Percentiles rank a stretch among this genome's conserved stretches.
Conservation (phyloP, 1,284 basidiomycete genomes). For the Cryptococcus floricola region DNA sequence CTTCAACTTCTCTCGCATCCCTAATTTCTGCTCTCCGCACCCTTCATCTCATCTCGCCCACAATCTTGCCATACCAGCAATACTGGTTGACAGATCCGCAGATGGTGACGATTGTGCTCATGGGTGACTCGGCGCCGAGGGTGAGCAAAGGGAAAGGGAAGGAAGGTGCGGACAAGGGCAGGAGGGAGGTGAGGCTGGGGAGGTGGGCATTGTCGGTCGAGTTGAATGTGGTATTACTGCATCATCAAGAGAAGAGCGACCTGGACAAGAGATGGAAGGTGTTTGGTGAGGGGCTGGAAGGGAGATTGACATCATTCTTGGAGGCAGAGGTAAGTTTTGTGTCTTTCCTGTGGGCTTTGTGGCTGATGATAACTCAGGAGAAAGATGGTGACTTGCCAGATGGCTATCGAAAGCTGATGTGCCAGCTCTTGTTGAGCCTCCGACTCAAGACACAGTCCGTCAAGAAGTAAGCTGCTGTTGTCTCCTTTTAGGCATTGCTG, state of each 20-base stretch:
- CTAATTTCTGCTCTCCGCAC: slow-evolving; percentile 60
- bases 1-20: slow-evolving; percentile 58
- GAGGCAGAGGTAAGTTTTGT: slow-evolving; percentile 57
- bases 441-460: slow-evolving; percentile 23
- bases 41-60: slow-evolving; percentile 55
- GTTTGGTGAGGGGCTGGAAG: slow-evolving; percentile 54
- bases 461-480: slow-evolving; percentile 7
- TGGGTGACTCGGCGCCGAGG: slow-evolving; percentile 29
- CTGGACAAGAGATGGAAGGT: not conserved
- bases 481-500: not conserved
- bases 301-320: slow-evolving; percentile 58
- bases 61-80: slow-evolving; percentile 52
- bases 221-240: slow-evolving; percentile 55
- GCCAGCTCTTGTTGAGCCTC: slow-evolving; percentile 24
- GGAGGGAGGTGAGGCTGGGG: slow-evolving; percentile 59
- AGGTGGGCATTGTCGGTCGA: slow-evolving; percentile 64
- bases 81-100: slow-evolving; percentile 68
- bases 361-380: slow-evolving; percentile 14
- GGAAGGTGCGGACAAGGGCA: slow-evolving; percentile 34
- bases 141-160: slow-evolving; percentile 42
- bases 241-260: slow-evolving; percentile 41
- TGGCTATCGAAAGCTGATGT: slow-evolving; percentile 27
- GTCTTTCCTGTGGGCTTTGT: not conserved
- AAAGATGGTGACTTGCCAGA: slow-evolving; percentile 20
- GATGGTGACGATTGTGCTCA: slow-evolving; percentile 67